A percentile compares a stretch with the other conserved stretches of the same genome.
Conservation (phyloP, 495 filamentous ascomycete species). For the Immersiella caudata region DNA sequence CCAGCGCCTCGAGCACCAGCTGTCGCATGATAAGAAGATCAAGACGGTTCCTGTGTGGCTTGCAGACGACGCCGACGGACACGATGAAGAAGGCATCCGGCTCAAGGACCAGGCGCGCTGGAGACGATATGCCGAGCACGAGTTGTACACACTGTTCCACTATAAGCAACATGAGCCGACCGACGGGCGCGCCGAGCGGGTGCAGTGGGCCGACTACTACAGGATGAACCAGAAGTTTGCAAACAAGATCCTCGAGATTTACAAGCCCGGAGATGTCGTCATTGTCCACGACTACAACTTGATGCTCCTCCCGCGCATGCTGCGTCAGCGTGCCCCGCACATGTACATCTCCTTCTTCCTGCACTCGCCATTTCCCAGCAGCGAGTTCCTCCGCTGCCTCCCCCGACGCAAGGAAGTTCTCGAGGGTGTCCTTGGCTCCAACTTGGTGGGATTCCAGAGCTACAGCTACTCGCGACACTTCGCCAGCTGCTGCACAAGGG, state of each 20-base stretch:
- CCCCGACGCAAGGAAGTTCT: conserved; percentile 84
- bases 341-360: conserved; percentile 91
- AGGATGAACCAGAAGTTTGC: conserved; percentile 87
- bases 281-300: conserved; percentile 93
- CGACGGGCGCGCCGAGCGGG: conserved; percentile 77
- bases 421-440: conserved; percentile 83
- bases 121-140: conserved; percentile 86
- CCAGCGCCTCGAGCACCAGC: conserved; percentile 65
- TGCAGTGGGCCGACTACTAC: conserved; percentile 87
- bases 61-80: conserved; percentile 65
- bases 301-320: conserved; percentile 79
- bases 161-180: conserved; percentile 90
- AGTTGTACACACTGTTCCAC: conserved; percentile 87
- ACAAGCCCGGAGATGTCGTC: conserved; percentile 87
- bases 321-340: conserved; percentile 78
- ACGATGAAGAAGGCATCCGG: conserved; percentile 65
- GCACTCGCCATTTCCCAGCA: conserved; percentile 90
- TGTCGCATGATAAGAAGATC: conserved; percentile 64
- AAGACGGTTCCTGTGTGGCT: conserved; percentile 85
- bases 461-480: conserved; percentile 93
- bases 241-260: conserved; percentile 78
- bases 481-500: conserved; percentile 84
- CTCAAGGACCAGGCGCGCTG: conserved; percentile 78
- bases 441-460: conserved; percentile 91
- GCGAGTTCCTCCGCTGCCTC: conserved; percentile 86